Percentiles rank a stretch among this genome's conserved stretches.
Conservation (phyloP, 805 yeast species). For the Tetrapisispora taiwanensis region DNA sequence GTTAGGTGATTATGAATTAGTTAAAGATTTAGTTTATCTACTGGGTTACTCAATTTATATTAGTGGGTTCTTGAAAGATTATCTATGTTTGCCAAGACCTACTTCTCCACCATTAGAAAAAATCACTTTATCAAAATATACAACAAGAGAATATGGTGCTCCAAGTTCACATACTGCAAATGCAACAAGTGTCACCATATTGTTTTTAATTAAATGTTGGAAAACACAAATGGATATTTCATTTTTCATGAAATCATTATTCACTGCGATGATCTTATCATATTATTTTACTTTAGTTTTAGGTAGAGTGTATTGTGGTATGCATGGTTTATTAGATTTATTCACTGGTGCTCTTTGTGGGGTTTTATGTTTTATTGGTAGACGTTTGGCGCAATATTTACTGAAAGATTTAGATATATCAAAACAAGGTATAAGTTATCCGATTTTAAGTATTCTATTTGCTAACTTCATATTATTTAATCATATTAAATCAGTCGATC, state of each 20-base stretch:
- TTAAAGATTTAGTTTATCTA: constrained; percentile 65
- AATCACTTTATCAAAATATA: constrained; percentile 78
- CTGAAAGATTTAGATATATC: not conserved
- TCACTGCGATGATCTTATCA: constrained; percentile 19
- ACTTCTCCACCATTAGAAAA: constrained; percentile 84
- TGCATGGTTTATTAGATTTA: constrained; percentile 90
- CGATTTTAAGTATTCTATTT: constrained; percentile 32
- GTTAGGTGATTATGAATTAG: constrained; percentile 54
- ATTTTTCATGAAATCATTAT: constrained; percentile 2
- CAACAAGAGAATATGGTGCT: constrained; percentile 89
- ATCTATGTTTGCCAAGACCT: constrained; percentile 85
- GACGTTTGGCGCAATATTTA: constrained; percentile 22
- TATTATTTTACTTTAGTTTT: constrained; percentile 59
- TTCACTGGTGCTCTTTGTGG: constrained; percentile 60
- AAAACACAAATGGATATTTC: not conserved
- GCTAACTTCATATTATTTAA: constrained; percentile 47
- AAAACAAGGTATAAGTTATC: constrained; percentile 24
- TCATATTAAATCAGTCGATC: constrained; percentile 85
- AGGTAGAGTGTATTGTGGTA: constrained; percentile 91
- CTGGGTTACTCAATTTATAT: constrained; percentile 48
- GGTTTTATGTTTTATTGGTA: constrained; percentile 34
- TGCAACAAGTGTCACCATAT: constrained; percentile 71
- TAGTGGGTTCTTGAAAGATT: constrained; percentile 74
- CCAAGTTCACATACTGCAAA: constrained; percentile 92
- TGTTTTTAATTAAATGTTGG: constrained; percentile 29